Evolutionary conservation across 139 green algal species (phyloP).

Genomic region (Edaphochlamys debaryana): DNA sequence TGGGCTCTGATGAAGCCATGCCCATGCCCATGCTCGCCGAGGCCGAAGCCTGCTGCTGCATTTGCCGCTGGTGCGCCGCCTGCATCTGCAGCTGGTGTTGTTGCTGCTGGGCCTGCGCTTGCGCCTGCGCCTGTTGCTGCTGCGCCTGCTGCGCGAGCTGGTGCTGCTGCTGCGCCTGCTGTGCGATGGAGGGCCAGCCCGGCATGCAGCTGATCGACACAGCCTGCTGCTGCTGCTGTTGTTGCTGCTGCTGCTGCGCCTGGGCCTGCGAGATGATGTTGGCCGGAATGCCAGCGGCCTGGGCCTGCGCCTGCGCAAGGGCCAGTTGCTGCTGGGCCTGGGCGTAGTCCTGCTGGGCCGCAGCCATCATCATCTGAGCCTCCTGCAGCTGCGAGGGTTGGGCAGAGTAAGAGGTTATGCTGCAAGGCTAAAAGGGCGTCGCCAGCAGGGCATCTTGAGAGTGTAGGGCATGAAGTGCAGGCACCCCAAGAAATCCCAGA

Average conservation of each 20-base stretch:
- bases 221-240: too few relatives aligned
- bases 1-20: conserved; percentile 9
- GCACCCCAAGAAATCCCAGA: too few relatives aligned
- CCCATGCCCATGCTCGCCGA: neutral
- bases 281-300: neutral
- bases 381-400: too few relatives aligned
- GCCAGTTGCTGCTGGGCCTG: conserved; percentile 4
- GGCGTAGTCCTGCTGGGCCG: too few relatives aligned
- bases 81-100: neutral
- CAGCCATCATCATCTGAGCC: too few relatives aligned
- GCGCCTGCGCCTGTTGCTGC: neutral
- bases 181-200: too few relatives aligned
- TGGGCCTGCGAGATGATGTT: neutral
- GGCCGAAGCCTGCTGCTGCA: neutral
- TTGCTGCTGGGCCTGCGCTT: conserved; percentile 3
- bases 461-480: too few relatives aligned
- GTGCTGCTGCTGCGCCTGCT: conserved; percentile 5
- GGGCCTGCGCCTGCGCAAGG: neutral
- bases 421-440: too few relatives aligned
- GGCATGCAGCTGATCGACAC: too few relatives aligned
- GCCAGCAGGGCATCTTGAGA: too few relatives aligned
- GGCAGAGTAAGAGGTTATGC: too few relatives aligned
- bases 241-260: neutral
- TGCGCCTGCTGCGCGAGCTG: neutral
- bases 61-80: neutral